These are phyloP conservation scores for Ganoderma sinense DNA, from an alignment of 1,284 basidiomycete genomes.

Conservation along the genomic window DNA sequence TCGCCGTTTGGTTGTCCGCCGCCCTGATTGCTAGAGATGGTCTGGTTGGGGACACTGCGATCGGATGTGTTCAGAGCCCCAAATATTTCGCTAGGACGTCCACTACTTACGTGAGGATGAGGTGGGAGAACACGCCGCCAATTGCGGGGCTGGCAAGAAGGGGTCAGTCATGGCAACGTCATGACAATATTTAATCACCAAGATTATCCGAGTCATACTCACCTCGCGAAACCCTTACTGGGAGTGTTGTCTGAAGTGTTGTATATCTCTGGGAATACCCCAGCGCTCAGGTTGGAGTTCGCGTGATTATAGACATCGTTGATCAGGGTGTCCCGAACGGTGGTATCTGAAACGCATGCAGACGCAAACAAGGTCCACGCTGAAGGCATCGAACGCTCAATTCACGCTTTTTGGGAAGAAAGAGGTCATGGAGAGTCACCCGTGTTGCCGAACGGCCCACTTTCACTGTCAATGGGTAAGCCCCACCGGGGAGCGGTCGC, in stretches of 20 bases:
- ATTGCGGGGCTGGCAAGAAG: slow-evolving; percentile 24
- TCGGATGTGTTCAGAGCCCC: not conserved
- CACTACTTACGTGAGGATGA: slow-evolving; percentile 31
- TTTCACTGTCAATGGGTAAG: slow-evolving; percentile 28
- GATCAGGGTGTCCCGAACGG: slow-evolving; percentile 34
- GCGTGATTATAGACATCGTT: slow-evolving; percentile 31
- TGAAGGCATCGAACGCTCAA: not conserved
- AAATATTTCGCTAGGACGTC: not conserved
- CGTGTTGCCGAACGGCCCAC: slow-evolving; percentile 20
- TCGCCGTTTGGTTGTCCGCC: not conserved
- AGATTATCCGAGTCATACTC: not conserved
- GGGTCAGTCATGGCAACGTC: not conserved
- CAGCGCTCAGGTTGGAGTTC: slow-evolving; percentile 30
- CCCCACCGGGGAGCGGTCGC: slow-evolving; percentile 19
- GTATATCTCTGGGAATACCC: slow-evolving; percentile 33
- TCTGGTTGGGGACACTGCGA: slow-evolving; percentile 26
- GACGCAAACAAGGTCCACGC: slow-evolving; percentile 39
- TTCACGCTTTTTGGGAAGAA: not conserved
- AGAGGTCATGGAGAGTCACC: slow-evolving; percentile 14
- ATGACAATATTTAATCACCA: too few relatives aligned
- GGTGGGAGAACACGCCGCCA: slow-evolving; percentile 33
- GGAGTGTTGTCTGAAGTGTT: slow-evolving; percentile 19
- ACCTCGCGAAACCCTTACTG: slow-evolving; percentile 29
- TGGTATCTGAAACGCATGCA: slow-evolving; percentile 28
- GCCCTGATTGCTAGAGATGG: slow-evolving; percentile 15